Percentiles rank a stretch among this genome's conserved stretches.
phyloP scores from a whole-genome alignment of 768 basidiomycete genomes.

The Plicaturopsis crispa region DNA sequence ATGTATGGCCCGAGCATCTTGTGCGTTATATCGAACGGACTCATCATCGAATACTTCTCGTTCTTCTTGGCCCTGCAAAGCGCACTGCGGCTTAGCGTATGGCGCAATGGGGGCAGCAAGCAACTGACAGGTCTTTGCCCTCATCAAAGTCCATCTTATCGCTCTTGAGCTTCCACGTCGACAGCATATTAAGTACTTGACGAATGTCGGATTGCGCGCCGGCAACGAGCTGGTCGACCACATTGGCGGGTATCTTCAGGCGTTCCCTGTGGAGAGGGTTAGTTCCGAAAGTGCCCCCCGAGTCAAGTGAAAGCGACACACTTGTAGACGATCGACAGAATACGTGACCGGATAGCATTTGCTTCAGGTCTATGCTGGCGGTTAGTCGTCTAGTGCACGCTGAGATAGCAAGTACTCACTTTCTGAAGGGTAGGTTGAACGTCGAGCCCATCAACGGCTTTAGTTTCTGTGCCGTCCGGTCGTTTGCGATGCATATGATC shows the following conservation, averaged over 20 bases:
- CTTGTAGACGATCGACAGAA: slow-evolving; percentile 88
- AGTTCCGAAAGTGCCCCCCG: background rate
- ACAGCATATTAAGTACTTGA: slow-evolving; percentile 96
- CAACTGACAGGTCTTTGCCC: slow-evolving; percentile 77
- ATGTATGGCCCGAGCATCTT: slow-evolving; percentile 88
- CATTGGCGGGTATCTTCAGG: slow-evolving; percentile 85
- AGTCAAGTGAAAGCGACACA: slow-evolving; percentile 28
- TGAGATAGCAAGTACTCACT: slow-evolving; percentile 34
- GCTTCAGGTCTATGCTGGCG: slow-evolving; percentile 59
- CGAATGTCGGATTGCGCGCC: slow-evolving; percentile 95
- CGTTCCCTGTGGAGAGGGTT: slow-evolving; percentile 56
- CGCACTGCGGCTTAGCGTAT: background rate
- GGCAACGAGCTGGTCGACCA: slow-evolving; percentile 83
- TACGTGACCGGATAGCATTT: slow-evolving; percentile 69
- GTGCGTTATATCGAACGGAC: slow-evolving; percentile 87
- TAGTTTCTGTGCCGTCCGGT: slow-evolving; percentile 79
- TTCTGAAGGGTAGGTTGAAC: slow-evolving; percentile 68
- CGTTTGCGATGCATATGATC: slow-evolving; percentile 97
- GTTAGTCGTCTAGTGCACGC: slow-evolving; percentile 5
- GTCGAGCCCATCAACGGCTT: slow-evolving; percentile 75
- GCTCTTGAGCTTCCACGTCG: slow-evolving; percentile 89
- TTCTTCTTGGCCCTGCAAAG: slow-evolving; percentile 69
- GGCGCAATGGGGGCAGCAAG: background rate
- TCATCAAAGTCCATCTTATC: slow-evolving; percentile 85
- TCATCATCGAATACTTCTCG: slow-evolving; percentile 86